A percentile compares a stretch with the other conserved stretches of the same genome.
Evolutionary conservation across 164 flowering plant species (phyloP).

Genomic region (Berberis vulgaris): DNA sequence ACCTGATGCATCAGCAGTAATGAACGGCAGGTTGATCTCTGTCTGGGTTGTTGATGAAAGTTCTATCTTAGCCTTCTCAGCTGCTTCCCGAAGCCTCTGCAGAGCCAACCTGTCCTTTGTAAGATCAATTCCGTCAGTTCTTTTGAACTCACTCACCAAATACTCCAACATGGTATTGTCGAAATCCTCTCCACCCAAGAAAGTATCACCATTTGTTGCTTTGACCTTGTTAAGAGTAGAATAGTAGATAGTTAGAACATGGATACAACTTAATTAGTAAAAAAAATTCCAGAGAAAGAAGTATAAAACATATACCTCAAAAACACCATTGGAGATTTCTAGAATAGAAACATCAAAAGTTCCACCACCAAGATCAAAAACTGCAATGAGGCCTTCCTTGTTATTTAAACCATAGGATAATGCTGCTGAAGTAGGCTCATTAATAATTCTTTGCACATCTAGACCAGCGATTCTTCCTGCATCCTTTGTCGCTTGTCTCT

Average conservation of each 20-base stretch:
- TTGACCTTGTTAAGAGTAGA: background rate
- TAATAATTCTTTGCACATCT: constrained; percentile 1
- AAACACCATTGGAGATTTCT: background rate
- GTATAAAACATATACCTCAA: background rate
- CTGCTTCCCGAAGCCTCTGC: background rate
- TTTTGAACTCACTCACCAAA: background rate
- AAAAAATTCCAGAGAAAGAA: too few species aligned
- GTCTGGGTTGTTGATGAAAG: background rate
- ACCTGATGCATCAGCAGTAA: too few species aligned
- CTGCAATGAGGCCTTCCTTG: constrained; percentile 1
- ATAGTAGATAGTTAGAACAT: background rate
- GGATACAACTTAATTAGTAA: background rate
- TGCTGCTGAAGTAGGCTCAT: constrained; percentile 1
- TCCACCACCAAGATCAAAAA: constrained; percentile 1
- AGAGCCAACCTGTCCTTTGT: background rate
- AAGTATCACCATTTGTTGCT: too few species aligned
- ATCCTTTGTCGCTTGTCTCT: background rate
- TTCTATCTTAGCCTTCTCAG: too few species aligned
- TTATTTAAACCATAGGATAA: background rate
- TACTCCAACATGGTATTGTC: background rate
- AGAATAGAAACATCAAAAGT: constrained; percentile 1
- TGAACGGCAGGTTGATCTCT: background rate
- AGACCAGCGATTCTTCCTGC: constrained; percentile 1
- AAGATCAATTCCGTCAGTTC: background rate
- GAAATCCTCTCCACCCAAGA: too few species aligned